Conservation (phyloP, 2,329 filamentous ascomycete genomes). For the Diaporthe sp. region DNA sequence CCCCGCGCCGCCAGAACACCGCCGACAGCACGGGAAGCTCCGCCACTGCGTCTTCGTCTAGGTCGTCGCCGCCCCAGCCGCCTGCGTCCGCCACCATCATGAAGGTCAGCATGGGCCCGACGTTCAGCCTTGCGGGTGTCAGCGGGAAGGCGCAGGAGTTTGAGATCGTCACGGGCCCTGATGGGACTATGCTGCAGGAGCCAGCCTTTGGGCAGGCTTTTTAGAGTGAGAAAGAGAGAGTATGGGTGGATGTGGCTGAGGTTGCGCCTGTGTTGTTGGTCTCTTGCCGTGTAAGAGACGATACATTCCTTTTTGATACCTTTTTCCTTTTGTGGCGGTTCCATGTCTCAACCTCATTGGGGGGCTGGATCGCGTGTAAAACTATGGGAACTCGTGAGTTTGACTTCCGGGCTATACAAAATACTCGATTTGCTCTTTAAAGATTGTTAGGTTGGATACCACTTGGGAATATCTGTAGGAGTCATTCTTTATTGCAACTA, state of each 20-base stretch:
- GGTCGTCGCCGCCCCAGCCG: constrained; percentile 27
- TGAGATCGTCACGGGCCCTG: constrained; percentile 34
- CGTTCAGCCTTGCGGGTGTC: constrained; percentile 37
- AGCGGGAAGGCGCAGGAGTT: constrained; percentile 41
- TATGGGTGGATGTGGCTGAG: not conserved
- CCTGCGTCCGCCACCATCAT: constrained; percentile 12
- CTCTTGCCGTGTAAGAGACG: constrained; percentile 6
- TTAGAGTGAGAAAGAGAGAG: not conserved
- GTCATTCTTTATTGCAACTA: not conserved
- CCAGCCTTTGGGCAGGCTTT: constrained; percentile 34
- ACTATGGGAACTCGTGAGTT: not conserved
- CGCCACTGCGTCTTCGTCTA: not conserved
- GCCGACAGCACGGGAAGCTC: constrained; percentile 12
- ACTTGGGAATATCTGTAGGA: constrained; percentile 3
- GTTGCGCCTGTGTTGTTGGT: not conserved
- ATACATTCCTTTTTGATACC: constrained; percentile 3
- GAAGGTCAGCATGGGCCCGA: constrained; percentile 29
- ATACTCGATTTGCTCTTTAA: not conserved
- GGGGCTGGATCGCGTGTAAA: not conserved
- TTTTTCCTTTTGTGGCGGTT: constrained; percentile 34
- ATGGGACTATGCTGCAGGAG: constrained; percentile 27
- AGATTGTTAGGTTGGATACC: constrained; percentile 4
- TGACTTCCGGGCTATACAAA: constrained; percentile 8
- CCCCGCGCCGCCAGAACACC: constrained; percentile 34
- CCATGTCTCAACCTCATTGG: not conserved